Conservation (phyloP, 176 grass and related monocot genomes). For the Juncus effusus region DNA sequence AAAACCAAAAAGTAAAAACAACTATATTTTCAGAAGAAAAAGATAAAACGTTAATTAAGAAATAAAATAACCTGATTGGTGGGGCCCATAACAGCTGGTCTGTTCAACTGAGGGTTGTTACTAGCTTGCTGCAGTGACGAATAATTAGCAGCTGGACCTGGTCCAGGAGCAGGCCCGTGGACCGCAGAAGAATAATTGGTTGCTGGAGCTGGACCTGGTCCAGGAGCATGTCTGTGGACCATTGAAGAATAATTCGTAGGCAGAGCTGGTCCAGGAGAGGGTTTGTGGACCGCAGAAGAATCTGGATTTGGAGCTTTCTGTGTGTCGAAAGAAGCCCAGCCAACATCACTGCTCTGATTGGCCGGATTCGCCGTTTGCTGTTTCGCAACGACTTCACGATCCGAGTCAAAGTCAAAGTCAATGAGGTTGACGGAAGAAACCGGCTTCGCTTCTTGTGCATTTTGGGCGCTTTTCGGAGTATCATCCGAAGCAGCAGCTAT, state of each 20-base stretch:
- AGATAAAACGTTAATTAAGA: too few relatives aligned
- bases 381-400: slow-evolving; percentile 22
- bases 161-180: slow-evolving; percentile 23
- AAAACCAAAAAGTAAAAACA: slow-evolving; percentile 5
- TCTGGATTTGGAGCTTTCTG: slow-evolving; percentile 31
- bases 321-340: slow-evolving; percentile 63
- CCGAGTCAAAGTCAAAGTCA: slow-evolving; percentile 54
- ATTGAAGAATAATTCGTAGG: slow-evolving; percentile 13
- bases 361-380: slow-evolving; percentile 7
- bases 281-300: slow-evolving; percentile 20
- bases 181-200: slow-evolving; percentile 25
- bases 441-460: slow-evolving; percentile 25
- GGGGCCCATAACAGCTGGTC: slow-evolving; percentile 19
- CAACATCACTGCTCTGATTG: slow-evolving; percentile 29
- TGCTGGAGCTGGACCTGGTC: slow-evolving; percentile 30
- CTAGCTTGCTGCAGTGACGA: background rate
- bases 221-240: too few relatives aligned
- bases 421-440: slow-evolving; percentile 47
- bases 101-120: slow-evolving; percentile 29
- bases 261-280: slow-evolving; percentile 18
- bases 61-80: slow-evolving; percentile 36
- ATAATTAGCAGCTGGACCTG: slow-evolving; percentile 17
- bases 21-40: slow-evolving; percentile 8
- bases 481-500: slow-evolving; percentile 7
- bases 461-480: slow-evolving; percentile 30